A percentile compares a stretch with the other conserved stretches of the same genome.
These are phyloP conservation scores for Paracoccidioides lutzii DNA, from an alignment of 2,329 filamentous ascomycete genomes.

Conservation along the genomic window DNA sequence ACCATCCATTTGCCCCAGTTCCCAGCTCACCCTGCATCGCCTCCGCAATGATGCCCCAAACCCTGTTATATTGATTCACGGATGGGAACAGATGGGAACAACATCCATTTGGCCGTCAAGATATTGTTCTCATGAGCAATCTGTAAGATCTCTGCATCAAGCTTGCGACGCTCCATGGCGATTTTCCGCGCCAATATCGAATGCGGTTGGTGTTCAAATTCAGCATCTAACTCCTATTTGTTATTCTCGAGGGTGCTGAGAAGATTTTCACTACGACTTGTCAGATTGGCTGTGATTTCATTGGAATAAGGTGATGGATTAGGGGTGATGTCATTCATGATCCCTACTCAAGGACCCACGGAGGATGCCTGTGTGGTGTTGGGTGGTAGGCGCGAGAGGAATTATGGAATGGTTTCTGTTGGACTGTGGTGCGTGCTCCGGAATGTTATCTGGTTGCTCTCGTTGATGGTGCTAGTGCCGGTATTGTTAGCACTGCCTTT, in stretches of 20 bases:
- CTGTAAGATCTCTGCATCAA: slow-evolving; percentile 45
- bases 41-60: slow-evolving; percentile 50
- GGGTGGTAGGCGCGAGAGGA: slow-evolving; percentile 56
- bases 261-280: slow-evolving; percentile 42
- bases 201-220: slow-evolving; percentile 35
- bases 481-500: neutral
- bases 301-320: slow-evolving; percentile 15
- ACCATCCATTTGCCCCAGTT: slow-evolving; percentile 42
- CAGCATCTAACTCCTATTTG: slow-evolving; percentile 38
- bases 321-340: slow-evolving; percentile 46
- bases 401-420: slow-evolving; percentile 52
- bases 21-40: slow-evolving; percentile 61
- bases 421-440: slow-evolving; percentile 37
- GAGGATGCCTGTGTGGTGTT: slow-evolving; percentile 41
- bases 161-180: slow-evolving; percentile 27
- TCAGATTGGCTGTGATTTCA: slow-evolving; percentile 38
- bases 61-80: slow-evolving; percentile 14
- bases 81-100: slow-evolving; percentile 18
- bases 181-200: slow-evolving; percentile 25
- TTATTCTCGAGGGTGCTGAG: slow-evolving; percentile 37
- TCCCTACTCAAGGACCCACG: slow-evolving; percentile 56
- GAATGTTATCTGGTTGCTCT: neutral
- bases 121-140: slow-evolving; percentile 49
- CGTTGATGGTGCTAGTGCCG: neutral
- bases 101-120: slow-evolving; percentile 48